Percentiles rank a stretch among this genome's conserved stretches.
Evolutionary conservation across 257 asterid species (phyloP).

Genomic region (Cordia subcordata): DNA sequence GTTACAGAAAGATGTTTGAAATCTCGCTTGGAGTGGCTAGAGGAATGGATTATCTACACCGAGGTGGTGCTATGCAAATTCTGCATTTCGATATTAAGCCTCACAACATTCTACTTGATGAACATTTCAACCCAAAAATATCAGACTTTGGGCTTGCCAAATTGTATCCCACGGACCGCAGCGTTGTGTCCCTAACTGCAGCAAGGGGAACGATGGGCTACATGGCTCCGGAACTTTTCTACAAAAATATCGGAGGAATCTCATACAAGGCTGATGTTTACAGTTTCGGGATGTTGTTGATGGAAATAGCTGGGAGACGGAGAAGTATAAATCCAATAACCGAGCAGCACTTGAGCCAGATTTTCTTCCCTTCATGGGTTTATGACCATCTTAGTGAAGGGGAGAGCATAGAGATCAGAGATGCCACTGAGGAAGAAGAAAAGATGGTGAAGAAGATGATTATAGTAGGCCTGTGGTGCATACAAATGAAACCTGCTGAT

Average conservation of each 20-base stretch:
- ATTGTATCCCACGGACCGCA: conserved; percentile 23
- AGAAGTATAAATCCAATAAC: conserved; percentile 22
- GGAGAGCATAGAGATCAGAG: conserved; percentile 24
- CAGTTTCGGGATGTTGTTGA: conserved; percentile 52
- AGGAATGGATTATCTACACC: conserved; percentile 42
- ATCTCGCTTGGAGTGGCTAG: conserved; percentile 39
- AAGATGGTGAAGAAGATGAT: conserved; percentile 49
- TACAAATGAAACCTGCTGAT: conserved; percentile 38
- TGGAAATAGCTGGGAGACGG: conserved; percentile 45
- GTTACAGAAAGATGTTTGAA: conserved; percentile 29
- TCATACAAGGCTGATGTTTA: conserved; percentile 50
- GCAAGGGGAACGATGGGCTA: conserved; percentile 34
- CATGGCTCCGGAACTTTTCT: conserved; percentile 39
- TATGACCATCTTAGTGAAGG: conserved; percentile 35
- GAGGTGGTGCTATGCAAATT: conserved; percentile 30
- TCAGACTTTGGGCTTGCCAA: conserved; percentile 36
- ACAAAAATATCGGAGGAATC: conserved; percentile 35
- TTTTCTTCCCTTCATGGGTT: conserved; percentile 49
- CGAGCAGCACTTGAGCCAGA: conserved; percentile 21
- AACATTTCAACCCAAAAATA: conserved; percentile 37
- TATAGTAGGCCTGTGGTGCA: conserved; percentile 49
- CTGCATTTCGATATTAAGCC: conserved; percentile 44
- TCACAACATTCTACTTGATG: conserved; percentile 39
- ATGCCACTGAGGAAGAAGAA: conserved; percentile 28
- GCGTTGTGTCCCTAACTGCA: conserved; percentile 19